phyloP scores from a whole-genome alignment of 2,329 filamentous ascomycete genomes.

The Monilinia laxa region DNA sequence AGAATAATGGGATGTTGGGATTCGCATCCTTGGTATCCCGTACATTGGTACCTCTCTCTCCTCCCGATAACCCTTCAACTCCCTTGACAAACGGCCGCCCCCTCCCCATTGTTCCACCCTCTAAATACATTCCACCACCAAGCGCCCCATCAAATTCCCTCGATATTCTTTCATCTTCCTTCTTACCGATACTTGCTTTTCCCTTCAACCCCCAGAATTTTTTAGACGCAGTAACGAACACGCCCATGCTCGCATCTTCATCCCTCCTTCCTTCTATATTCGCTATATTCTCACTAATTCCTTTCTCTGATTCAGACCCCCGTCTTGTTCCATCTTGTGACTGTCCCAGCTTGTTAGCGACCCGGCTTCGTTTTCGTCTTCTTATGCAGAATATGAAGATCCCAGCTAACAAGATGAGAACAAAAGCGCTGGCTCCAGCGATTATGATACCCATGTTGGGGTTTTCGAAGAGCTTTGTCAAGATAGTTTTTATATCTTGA shows the following conservation, averaged over 20 bases:
- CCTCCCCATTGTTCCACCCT: slow-evolving; percentile 3
- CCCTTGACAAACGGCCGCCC: not conserved
- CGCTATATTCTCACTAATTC: not conserved
- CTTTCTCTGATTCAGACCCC: not conserved
- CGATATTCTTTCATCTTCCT: slow-evolving; percentile 7
- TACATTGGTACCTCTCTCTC: not conserved
- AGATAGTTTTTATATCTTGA: not conserved
- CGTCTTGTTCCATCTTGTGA: not conserved
- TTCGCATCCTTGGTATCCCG: not conserved
- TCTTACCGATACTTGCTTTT: not conserved
- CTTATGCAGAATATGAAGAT: not conserved
- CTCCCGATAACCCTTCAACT: too few relatives aligned
- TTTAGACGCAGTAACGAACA: not conserved
- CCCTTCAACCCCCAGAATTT: not conserved
- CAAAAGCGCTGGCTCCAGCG: not conserved
- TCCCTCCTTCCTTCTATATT: not conserved
- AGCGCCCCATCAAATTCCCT: slow-evolving; percentile 11
- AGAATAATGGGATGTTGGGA: not conserved
- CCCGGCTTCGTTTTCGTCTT: not conserved
- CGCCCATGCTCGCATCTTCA: not conserved
- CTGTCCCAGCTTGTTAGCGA: not conserved
- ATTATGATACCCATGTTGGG: slow-evolving; percentile 1
- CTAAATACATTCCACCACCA: slow-evolving; percentile 1
- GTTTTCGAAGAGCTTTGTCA: not conserved
- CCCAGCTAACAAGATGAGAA: not conserved